Base-by-base conservation (phyloP, 1,284 basidiomycete species). In the Fomitiporia mediterranea region DNA sequence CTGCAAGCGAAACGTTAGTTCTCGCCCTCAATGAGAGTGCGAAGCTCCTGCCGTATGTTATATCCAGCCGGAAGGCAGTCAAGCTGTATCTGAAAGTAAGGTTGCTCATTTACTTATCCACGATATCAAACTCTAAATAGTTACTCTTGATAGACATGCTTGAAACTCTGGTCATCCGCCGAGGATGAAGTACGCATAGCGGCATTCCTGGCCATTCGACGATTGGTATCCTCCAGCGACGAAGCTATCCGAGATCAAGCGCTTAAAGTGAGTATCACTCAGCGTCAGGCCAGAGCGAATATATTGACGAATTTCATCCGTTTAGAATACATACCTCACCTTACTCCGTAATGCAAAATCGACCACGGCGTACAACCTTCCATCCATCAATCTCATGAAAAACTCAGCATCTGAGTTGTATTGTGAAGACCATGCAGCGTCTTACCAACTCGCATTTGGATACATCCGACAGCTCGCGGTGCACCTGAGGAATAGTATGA, bases 391-490 rank as follows among this genome's bases (percentile, higher is more conserved):
- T 66, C 74, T 99, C 40, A 97, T 98, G 93, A 99, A 99, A 73
- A 98, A 99, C 72, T 91, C 94, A 2, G 95, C 95, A 0, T 89
- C 89, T 0, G 94, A 97, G 69, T 77, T 99, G 1, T 99, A 91
- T 74, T 87, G 86, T 62, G 73, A 95, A 50, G 79, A 89, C 63
- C 86, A 85, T 60, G 77, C 80, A 8, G 71, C 79, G 2, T 81
- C 91, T 11, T 99, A 99, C 72, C 94, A 95, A 64, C 94, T 97
- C 65, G 94, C 94, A 0, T 99, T 99, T 74, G 88, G 89, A 11
- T 99, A 96, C 70, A 96, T 99, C 63, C 86, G 97, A 37, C 94
- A 97, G 71, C 82, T 99, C 38, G 97, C 96, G 1, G 91, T 98
- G 60, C 91, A 94, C 67, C 76, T 99, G 51, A 77, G 97, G 58